Conservation (phyloP, 352 stramenopile species). For the Globisporangium megalacanthum region DNA sequence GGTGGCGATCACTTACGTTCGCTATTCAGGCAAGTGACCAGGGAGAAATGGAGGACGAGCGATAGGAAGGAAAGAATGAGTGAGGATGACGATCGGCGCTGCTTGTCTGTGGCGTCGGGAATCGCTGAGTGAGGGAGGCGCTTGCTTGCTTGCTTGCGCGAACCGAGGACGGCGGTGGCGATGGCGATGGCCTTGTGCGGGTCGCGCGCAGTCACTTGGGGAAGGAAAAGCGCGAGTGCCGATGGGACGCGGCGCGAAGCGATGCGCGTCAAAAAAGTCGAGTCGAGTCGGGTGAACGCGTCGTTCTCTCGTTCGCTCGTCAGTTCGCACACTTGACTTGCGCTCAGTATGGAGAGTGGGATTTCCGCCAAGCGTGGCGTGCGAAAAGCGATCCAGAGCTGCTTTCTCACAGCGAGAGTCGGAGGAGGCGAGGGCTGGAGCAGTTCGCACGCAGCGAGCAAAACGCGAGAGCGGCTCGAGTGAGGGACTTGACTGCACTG, state of each 20-base stretch:
- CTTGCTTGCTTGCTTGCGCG: not conserved
- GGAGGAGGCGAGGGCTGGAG: not conserved
- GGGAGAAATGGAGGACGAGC: not conserved
- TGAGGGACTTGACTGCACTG: no score
- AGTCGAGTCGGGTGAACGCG: not conserved
- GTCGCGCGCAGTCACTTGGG: not conserved
- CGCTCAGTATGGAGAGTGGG: slow-evolving; percentile 3
- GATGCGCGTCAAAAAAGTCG: slow-evolving; percentile 1
- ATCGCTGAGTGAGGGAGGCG: not conserved
- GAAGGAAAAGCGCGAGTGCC: slow-evolving; percentile 1
- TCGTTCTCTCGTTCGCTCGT: not conserved
- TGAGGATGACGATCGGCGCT: not conserved
- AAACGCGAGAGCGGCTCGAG: no score
- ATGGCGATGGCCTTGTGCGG: no score
- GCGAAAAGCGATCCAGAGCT: not conserved
- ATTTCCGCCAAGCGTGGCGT: not conserved
- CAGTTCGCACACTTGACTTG: not conserved
- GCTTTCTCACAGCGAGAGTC: not conserved
- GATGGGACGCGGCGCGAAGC: slow-evolving; percentile 3
- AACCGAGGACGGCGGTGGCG: not conserved
- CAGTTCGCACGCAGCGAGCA: no score
- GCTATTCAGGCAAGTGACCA: not conserved
- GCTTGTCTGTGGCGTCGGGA: not conserved
- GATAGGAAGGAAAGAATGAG: no score
- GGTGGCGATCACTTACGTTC: not conserved